Conservation (phyloP, 2,329 filamentous ascomycete genomes). For the Dichotomopilus funicola region DNA sequence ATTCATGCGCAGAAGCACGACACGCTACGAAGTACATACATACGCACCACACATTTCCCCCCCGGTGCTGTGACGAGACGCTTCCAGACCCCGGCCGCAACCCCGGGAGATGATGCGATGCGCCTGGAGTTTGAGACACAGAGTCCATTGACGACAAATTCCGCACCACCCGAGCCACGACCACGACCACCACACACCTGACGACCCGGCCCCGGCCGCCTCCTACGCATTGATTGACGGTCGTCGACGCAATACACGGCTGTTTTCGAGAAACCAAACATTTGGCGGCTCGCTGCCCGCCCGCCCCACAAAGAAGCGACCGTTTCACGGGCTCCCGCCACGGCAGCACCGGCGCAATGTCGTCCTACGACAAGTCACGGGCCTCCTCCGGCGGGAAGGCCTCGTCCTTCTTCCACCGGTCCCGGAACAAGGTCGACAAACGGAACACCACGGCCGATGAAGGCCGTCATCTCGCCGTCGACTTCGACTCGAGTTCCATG, state of each 20-base stretch:
- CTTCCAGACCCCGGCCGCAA: slow-evolving; percentile 9
- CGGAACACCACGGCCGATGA: slow-evolving; percentile 53
- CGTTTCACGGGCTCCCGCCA: slow-evolving; percentile 22
- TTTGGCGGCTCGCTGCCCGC: slow-evolving; percentile 11
- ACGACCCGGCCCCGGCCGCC: slow-evolving; percentile 15
- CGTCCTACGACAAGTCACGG: slow-evolving; percentile 68
- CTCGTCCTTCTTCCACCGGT: slow-evolving; percentile 77
- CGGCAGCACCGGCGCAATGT: slow-evolving; percentile 36
- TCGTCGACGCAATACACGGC: slow-evolving; percentile 5
- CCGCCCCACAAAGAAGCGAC: slow-evolving; percentile 14
- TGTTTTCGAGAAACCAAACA: slow-evolving; percentile 17
- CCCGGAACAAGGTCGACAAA: slow-evolving; percentile 70
- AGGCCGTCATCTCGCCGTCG: slow-evolving; percentile 46
- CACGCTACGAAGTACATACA: not conserved
- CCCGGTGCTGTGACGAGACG: slow-evolving; percentile 15
- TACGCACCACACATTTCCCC: not conserved
- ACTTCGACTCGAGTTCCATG: slow-evolving; percentile 55
- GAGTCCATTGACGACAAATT: slow-evolving; percentile 34
- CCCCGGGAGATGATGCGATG: slow-evolving; percentile 37
- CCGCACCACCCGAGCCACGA: not conserved
- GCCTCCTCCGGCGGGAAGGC: slow-evolving; percentile 60
- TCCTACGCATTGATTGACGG: slow-evolving; percentile 21
- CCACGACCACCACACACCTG: slow-evolving; percentile 19
- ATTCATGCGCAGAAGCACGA: slow-evolving; percentile 26
- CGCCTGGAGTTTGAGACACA: slow-evolving; percentile 34